These are phyloP conservation scores for Cardamine occulta DNA, from an alignment of 345 rosid species.

Conservation along the genomic window DNA sequence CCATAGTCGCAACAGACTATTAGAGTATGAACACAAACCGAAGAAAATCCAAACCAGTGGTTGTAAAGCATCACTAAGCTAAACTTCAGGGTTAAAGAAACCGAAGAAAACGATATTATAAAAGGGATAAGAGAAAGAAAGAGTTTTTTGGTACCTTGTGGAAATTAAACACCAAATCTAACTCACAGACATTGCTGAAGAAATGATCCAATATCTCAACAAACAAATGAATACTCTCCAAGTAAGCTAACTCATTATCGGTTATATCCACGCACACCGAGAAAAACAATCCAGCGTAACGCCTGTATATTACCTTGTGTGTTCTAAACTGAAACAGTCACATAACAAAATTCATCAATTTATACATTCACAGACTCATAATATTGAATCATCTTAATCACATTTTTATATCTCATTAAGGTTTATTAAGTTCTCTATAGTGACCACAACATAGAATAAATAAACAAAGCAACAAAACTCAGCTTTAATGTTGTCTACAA, in stretches of 20 bases:
- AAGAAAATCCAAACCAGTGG: too few species aligned
- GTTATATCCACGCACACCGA: conserved; percentile 96
- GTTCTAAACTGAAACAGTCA: conserved; percentile 71
- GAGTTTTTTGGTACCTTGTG: conserved; percentile 69
- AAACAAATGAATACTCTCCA: conserved; percentile 93
- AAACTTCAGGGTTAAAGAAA: background rate
- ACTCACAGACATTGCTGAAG: conserved; percentile 99
- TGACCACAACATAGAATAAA: background rate
- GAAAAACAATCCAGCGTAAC: conserved; percentile 95
- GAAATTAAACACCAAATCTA: conserved; percentile 94
- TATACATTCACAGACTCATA: background rate
- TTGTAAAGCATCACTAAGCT: background rate
- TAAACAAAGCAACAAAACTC: background rate
- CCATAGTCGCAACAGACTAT: background rate
- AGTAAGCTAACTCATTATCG: conserved; percentile 89
- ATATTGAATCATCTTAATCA: background rate
- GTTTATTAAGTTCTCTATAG: background rate
- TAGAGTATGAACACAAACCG: background rate
- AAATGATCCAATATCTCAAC: conserved; percentile 98
- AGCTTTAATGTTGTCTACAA: background rate
- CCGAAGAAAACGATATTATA: background rate
- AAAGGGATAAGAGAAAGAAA: background rate
- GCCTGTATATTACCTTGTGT: conserved; percentile 93
- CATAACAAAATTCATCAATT: background rate
- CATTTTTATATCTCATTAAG: background rate